Conservation (phyloP, 23 red algal genomes). For the Porphyridium purpureum region DNA sequence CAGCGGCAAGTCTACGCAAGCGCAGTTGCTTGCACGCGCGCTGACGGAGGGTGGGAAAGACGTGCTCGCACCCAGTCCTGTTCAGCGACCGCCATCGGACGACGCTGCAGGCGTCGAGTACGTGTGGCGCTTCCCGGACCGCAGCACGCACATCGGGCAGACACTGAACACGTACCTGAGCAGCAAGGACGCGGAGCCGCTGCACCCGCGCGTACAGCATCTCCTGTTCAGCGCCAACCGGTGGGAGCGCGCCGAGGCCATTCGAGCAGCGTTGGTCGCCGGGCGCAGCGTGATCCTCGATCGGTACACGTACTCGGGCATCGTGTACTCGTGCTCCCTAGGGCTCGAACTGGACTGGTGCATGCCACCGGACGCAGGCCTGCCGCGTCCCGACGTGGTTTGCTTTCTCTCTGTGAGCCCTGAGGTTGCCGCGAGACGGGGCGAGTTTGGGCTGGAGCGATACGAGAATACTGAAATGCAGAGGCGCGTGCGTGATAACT, state of each 20-base stretch:
- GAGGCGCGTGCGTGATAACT: conserved; percentile 11
- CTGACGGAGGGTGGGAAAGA: conserved; percentile 11
- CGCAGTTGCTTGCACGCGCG: conserved; percentile 9
- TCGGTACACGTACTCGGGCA: conserved; percentile 82
- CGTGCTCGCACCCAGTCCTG: conserved; percentile 3
- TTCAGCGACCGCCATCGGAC: too few relatives aligned
- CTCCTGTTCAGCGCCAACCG: conserved; percentile 88
- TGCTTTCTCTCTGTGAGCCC: conserved; percentile 32
- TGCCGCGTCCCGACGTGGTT: conserved; percentile 62
- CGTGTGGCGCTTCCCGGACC: conserved; percentile 81
- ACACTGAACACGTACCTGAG: conserved; percentile 37
- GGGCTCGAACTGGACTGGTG: conserved; percentile 54
- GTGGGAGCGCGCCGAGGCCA: conserved; percentile 47
- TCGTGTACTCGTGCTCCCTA: conserved; percentile 60
- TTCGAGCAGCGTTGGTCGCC: conserved; percentile 5
- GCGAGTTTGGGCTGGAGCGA: conserved; percentile 44
- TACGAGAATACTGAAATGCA: conserved; percentile 65
- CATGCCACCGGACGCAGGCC: conserved; percentile 31
- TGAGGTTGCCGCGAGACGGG: conserved; percentile 8
- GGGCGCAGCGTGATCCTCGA: conserved; percentile 59
- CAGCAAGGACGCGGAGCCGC: neutral
- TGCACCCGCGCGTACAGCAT: conserved; percentile 40
- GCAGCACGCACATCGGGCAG: conserved; percentile 38
- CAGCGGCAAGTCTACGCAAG: conserved; percentile 83
- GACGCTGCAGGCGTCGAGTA: too few relatives aligned